A percentile compares a stretch with the other conserved stretches of the same genome.
Evolutionary conservation across 176 grass and related monocot genomes (phyloP).

Genomic region (Bothriochloa decipiens): DNA sequence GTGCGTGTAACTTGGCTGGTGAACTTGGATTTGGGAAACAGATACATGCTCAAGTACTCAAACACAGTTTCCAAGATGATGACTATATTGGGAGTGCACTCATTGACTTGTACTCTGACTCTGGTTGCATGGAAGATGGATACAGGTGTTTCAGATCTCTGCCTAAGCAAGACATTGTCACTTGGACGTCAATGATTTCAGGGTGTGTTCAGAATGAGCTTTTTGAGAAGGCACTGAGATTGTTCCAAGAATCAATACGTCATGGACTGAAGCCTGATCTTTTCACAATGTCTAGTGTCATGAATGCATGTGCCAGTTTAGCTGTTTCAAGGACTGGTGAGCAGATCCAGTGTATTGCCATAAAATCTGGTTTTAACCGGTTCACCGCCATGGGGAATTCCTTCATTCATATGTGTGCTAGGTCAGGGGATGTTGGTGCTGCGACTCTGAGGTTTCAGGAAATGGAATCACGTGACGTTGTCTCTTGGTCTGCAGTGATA

Average conservation of each 20-base stretch:
- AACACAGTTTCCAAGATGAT: constrained; percentile 53
- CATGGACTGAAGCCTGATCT: constrained; percentile 64
- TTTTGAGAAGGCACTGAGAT: constrained; percentile 56
- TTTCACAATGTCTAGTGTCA: constrained; percentile 64
- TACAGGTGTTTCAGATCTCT: constrained; percentile 63
- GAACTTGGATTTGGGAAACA: constrained; percentile 68
- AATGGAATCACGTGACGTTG: constrained; percentile 59
- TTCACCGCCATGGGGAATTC: constrained; percentile 70
- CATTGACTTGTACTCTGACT: constrained; percentile 68
- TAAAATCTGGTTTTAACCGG: constrained; percentile 57
- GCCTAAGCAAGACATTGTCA: constrained; percentile 69
- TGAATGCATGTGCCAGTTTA: constrained; percentile 74
- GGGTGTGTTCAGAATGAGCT: constrained; percentile 66
- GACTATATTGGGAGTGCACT: constrained; percentile 69
- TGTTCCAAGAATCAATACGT: constrained; percentile 57
- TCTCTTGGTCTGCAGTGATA: constrained; percentile 84
- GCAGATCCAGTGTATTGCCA: constrained; percentile 70
- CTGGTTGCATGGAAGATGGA: constrained; percentile 53
- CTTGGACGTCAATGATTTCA: constrained; percentile 71
- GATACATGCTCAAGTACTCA: constrained; percentile 61
- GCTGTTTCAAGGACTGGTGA: constrained; percentile 56
- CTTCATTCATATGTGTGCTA: constrained; percentile 81
- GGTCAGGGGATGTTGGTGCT: constrained; percentile 71
- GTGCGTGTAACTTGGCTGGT: constrained; percentile 47
- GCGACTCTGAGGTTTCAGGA: constrained; percentile 61